Conservation (phyloP, 176 grass and related monocot genomes). For the Luzula sylvatica region DNA sequence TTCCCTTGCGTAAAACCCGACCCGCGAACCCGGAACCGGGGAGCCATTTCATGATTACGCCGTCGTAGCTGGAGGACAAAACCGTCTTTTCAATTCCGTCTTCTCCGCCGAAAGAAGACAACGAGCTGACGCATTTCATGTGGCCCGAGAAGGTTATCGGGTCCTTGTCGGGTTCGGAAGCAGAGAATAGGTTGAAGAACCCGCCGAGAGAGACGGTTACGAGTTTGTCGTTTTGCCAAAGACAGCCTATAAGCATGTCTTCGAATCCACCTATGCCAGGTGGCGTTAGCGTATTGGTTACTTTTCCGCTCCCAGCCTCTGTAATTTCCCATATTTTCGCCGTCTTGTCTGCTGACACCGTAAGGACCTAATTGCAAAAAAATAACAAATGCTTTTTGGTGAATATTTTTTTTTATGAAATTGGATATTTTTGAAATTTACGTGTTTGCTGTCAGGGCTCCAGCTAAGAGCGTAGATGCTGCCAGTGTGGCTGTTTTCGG, state of each 20-base stretch:
- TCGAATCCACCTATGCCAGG: slow-evolving; percentile 76
- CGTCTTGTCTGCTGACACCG: slow-evolving; percentile 96
- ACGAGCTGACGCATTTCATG: slow-evolving; percentile 64
- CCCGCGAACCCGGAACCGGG: slow-evolving; percentile 73
- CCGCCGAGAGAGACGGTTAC: slow-evolving; percentile 91
- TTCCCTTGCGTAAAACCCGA: slow-evolving; percentile 71
- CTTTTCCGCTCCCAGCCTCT: slow-evolving; percentile 64
- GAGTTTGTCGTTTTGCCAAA: slow-evolving; percentile 92
- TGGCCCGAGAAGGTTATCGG: slow-evolving; percentile 87
- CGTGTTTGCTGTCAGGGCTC: slow-evolving; percentile 95
- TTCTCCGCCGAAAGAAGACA: slow-evolving; percentile 46
- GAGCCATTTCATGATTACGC: slow-evolving; percentile 83
- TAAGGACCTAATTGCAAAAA: slow-evolving; percentile 57
- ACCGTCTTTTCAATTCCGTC: slow-evolving; percentile 39
- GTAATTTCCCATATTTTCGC: slow-evolving; percentile 95
- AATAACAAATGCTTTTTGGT: neutral
- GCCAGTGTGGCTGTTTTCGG: slow-evolving; percentile 61
- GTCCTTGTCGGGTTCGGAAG: slow-evolving; percentile 46
- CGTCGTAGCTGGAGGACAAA: slow-evolving; percentile 85
- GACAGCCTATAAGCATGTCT: slow-evolving; percentile 94
- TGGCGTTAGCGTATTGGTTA: slow-evolving; percentile 61
- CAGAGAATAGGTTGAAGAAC: slow-evolving; percentile 66
- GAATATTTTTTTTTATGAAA: too few species aligned
- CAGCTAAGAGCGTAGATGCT: slow-evolving; percentile 97
- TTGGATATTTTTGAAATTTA: slow-evolving; percentile 19